phyloP scores from a whole-genome alignment of 495 filamentous ascomycete species.

The Diplogelasinospora grovesii region DNA sequence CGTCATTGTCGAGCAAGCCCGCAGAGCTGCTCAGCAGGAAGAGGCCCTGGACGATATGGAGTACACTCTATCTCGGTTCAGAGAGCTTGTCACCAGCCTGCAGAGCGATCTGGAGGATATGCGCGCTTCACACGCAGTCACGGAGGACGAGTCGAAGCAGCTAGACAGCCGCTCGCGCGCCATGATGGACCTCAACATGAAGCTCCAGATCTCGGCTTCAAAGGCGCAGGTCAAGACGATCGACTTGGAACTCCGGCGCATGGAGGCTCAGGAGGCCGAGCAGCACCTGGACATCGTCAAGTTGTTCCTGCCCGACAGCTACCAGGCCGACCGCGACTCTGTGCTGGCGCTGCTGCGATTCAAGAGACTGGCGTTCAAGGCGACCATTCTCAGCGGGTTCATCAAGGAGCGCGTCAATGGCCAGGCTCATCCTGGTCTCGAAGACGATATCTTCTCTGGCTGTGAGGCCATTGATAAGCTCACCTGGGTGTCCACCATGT shows the following conservation, averaged over 20 bases:
- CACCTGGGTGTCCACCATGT: constrained; percentile 74
- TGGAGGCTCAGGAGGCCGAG: constrained; percentile 83
- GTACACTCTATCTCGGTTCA: constrained; percentile 80
- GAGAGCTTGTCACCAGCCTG: constrained; percentile 77
- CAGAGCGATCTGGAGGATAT: constrained; percentile 88
- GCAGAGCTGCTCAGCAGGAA: constrained; percentile 59
- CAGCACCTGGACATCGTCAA: constrained; percentile 83
- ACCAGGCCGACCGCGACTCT: constrained; percentile 70
- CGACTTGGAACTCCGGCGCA: constrained; percentile 76
- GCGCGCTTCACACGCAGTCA: constrained; percentile 81
- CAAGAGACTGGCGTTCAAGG: constrained; percentile 84
- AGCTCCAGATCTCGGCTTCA: constrained; percentile 77
- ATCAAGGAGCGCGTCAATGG: constrained; percentile 66
- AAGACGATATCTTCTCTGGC: constrained; percentile 69
- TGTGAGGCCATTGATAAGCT: constrained; percentile 81
- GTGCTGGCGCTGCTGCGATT: constrained; percentile 80
- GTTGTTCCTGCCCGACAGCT: constrained; percentile 85
- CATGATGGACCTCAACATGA: constrained; percentile 94
- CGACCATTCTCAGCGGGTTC: constrained; percentile 67
- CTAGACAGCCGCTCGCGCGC: constrained; percentile 76
- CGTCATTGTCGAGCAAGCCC: constrained; percentile 68
- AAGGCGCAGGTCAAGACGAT: constrained; percentile 92
- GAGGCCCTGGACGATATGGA: constrained; percentile 78
- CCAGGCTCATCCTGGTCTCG: constrained; percentile 46
- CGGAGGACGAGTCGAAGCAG: constrained; percentile 85